These are phyloP conservation scores for Trifolium fragiferum DNA, from an alignment of 306 rosid genomes.

Conservation along the genomic window DNA sequence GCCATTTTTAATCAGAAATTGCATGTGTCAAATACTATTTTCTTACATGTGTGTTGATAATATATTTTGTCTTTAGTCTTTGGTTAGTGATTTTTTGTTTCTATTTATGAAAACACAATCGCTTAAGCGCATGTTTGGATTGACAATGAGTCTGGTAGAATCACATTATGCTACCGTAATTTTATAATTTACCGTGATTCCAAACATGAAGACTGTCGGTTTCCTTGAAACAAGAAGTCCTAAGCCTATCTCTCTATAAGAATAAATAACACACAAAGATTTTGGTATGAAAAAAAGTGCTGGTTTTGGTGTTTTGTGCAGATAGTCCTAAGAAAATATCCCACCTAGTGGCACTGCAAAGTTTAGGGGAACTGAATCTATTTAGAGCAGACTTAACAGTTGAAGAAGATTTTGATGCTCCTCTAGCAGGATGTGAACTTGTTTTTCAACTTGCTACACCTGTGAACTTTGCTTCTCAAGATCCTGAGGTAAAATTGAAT, in stretches of 20 bases:
- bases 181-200: not conserved
- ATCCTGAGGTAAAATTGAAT: slow-evolving; percentile 69
- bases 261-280: not conserved
- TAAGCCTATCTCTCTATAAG: slow-evolving; percentile 5
- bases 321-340: slow-evolving; percentile 60
- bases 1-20: not conserved
- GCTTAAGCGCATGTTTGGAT: too few relatives aligned
- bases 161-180: not conserved
- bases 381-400: slow-evolving; percentile 69
- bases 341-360: slow-evolving; percentile 63
- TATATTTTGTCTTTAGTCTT: not conserved
- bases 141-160: too few relatives aligned
- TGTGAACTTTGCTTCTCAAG: slow-evolving; percentile 75
- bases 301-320: slow-evolving; percentile 39
- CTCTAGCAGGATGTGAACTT: slow-evolving; percentile 69
- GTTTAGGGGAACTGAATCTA: slow-evolving; percentile 63
- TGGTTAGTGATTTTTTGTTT: not conserved
- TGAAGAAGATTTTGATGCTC: slow-evolving; percentile 68
- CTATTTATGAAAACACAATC: too few relatives aligned
- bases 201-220: not conserved
- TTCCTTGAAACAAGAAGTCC: not conserved
- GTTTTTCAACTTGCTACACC: slow-evolving; percentile 93
- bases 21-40: not conserved
- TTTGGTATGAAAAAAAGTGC: not conserved
- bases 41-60: not conserved